Conservation (phyloP, 2,329 filamentous ascomycete species). For the Penicillium sp. region DNA sequence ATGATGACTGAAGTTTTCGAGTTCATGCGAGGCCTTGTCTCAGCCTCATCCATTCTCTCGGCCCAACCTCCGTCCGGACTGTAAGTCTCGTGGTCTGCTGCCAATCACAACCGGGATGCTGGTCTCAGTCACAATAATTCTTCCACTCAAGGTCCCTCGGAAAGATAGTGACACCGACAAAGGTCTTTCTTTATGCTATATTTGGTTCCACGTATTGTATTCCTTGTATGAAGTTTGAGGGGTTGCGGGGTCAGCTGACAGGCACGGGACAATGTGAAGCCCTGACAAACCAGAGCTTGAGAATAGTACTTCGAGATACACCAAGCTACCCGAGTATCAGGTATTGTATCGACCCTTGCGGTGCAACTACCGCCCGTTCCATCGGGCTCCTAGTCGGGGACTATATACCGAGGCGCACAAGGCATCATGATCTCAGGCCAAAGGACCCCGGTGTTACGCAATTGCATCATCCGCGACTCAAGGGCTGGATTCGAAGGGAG, state of each 20-base stretch:
- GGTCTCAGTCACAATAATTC: constrained; percentile 15
- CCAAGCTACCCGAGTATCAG: neutral
- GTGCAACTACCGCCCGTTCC: constrained; percentile 6
- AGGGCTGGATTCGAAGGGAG: neutral
- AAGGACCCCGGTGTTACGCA: constrained; percentile 4
- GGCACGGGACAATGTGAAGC: neutral
- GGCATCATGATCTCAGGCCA: constrained; percentile 4
- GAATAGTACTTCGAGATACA: neutral
- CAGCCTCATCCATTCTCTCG: constrained; percentile 12
- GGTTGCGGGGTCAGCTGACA: constrained; percentile 2
- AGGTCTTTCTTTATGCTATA: neutral
- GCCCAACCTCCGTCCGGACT: constrained; percentile 16
- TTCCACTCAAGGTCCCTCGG: constrained; percentile 1
- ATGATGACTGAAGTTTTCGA: neutral
- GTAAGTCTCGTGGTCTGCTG: constrained; percentile 14
- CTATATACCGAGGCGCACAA: constrained; percentile 7
- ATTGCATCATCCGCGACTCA: constrained; percentile 7
- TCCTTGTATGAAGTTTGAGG: neutral
- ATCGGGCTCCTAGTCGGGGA: constrained; percentile 11
- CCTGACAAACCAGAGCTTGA: neutral
- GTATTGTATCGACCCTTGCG: constrained; percentile 3
- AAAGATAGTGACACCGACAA: constrained; percentile 9
- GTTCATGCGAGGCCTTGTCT: neutral
- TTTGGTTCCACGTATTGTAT: neutral
- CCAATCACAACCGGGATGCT: constrained; percentile 11